phyloP scores from a whole-genome alignment of 169 alveolate genomes.

The Plasmodium vinckei region DNA sequence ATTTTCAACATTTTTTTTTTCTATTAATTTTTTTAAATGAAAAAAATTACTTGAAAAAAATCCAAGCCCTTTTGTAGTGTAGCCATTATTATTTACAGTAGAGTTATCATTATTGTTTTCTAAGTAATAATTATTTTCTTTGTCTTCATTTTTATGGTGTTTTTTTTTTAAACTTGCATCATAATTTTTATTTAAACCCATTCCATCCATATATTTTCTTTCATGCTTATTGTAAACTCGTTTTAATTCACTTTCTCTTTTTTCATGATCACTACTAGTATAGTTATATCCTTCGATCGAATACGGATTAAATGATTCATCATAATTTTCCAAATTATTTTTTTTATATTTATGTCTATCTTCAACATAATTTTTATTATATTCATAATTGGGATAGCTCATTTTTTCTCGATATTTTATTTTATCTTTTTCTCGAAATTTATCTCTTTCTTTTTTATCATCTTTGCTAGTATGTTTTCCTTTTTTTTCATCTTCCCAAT shows the following conservation, averaged over 20 bases:
- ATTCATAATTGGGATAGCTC: no score
- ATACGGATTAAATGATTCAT: no score
- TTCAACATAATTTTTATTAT: no score
- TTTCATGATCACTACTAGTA: not conserved
- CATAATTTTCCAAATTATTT: no score
- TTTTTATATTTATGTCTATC: no score
- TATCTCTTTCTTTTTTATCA: conserved; percentile 11
- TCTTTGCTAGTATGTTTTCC: not conserved
- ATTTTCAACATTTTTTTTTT: conserved; percentile 14
- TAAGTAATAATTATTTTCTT: not conserved
- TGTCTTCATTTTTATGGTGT: not conserved
- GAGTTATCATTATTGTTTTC: not conserved
- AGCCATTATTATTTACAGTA: not conserved
- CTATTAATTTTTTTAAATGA: conserved; percentile 28
- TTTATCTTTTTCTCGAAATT: not conserved
- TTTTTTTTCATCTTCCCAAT: not conserved
- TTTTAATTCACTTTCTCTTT: no score
- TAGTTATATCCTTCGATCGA: not conserved
- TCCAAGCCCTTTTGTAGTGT: conserved; percentile 7
- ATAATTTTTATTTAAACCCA: not conserved
- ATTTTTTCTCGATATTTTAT: no score
- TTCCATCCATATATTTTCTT: not conserved
- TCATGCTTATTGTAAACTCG: no score
- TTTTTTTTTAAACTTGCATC: not conserved
- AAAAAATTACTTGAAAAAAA: conserved; percentile 62